Evolutionary conservation across 257 asterid genomes (phyloP).

Genomic region (Salvia miltiorrhiza): DNA sequence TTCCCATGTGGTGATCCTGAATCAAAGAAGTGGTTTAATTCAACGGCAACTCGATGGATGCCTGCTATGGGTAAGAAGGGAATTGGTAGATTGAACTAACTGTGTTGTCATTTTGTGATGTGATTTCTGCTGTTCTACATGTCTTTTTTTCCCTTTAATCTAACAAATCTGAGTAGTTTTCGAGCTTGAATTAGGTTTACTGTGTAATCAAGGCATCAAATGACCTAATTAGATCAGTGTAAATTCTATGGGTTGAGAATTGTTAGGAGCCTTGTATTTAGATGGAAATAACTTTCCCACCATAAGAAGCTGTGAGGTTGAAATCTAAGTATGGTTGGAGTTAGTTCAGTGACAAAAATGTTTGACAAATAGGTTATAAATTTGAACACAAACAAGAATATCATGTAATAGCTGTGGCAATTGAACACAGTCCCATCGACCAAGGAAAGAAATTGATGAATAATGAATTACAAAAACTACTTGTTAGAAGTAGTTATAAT

Average conservation of each 20-base stretch:
- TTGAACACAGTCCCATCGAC: too few relatives aligned
- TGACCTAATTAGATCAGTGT: constrained; percentile 1
- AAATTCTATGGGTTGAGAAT: not conserved
- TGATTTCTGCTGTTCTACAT: not conserved
- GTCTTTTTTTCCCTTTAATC: not conserved
- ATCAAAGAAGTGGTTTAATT: not conserved
- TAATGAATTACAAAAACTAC: too few relatives aligned
- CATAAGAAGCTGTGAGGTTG: not conserved
- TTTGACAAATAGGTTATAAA: too few relatives aligned
- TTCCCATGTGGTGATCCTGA: constrained; percentile 3
- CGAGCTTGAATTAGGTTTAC: not conserved
- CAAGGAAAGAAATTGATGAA: too few relatives aligned
- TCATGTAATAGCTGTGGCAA: too few relatives aligned
- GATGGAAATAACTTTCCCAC: not conserved
- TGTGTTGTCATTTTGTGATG: not conserved
- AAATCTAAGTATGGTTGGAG: not conserved
- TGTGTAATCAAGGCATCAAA: not conserved
- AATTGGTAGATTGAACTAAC: not conserved
- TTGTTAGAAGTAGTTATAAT: too few relatives aligned
- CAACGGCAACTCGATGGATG: not conserved
- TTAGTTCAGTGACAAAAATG: not conserved
- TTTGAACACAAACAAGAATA: too few relatives aligned
- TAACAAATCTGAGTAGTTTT: not conserved
- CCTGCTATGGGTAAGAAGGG: not conserved
- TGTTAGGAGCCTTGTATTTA: not conserved